phyloP scores from a whole-genome alignment of 1,284 basidiomycete genomes.

The Fistulina hepatica region DNA sequence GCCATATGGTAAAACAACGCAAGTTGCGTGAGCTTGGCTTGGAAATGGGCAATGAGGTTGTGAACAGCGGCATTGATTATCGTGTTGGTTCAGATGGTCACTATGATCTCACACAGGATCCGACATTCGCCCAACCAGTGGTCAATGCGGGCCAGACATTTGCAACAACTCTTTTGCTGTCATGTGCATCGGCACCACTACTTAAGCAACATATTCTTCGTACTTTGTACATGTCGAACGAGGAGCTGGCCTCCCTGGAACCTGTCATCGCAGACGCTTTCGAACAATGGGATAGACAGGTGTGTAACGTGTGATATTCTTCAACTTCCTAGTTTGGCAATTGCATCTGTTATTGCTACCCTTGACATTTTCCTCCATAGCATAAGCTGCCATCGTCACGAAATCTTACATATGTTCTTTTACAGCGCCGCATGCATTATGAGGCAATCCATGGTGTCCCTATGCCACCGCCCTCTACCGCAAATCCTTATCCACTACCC shows the following conservation, averaged over 20 bases:
- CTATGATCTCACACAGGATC: conserved; percentile 1
- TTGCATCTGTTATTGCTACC: conserved; percentile 4
- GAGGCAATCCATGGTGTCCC: conserved; percentile 36
- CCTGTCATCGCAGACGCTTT: conserved; percentile 70
- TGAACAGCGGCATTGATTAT: neutral
- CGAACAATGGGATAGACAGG: conserved; percentile 73
- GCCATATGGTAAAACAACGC: conserved; percentile 60
- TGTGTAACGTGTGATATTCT: conserved; percentile 24
- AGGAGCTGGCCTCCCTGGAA: conserved; percentile 66
- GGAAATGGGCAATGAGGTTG: conserved; percentile 60
- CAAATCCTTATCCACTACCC: conserved; percentile 27
- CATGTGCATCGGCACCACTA: conserved; percentile 59
- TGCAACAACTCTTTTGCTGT: conserved; percentile 57
- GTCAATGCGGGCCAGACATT: conserved; percentile 54
- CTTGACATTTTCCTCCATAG: conserved; percentile 8
- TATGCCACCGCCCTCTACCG: conserved; percentile 24
- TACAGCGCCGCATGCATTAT: conserved; percentile 53
- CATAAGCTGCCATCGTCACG: too few relatives aligned
- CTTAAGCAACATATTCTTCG: conserved; percentile 65
- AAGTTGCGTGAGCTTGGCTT: conserved; percentile 69
- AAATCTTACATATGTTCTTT: too few relatives aligned
- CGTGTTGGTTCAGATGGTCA: neutral
- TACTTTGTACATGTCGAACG: conserved; percentile 59
- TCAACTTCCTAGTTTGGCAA: conserved; percentile 7
- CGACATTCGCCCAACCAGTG: conserved; percentile 14